phyloP scores from a whole-genome alignment of 192 early-diverging fungal genomes.

The Entomortierella beljakovae region DNA sequence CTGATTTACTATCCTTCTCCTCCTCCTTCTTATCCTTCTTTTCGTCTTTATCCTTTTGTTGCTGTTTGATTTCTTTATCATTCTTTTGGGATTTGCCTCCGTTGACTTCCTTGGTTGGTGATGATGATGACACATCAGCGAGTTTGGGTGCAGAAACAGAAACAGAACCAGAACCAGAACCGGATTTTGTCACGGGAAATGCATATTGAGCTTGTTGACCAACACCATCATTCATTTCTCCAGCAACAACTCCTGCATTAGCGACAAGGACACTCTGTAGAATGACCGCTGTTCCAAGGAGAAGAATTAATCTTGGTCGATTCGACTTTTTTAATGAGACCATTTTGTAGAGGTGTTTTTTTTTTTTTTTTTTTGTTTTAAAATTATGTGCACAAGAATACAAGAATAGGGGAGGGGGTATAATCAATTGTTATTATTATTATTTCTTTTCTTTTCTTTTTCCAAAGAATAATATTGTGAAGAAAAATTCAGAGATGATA shows the following conservation, averaged over 20 bases:
- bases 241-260: not conserved
- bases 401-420: no score
- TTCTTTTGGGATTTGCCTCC: not conserved
- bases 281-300: slow-evolving; percentile 1
- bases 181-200: not conserved
- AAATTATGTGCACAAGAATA: no score
- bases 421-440: no score
- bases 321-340: slow-evolving; percentile 1
- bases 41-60: not conserved
- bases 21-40: slow-evolving; percentile 1
- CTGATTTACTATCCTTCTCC: no score
- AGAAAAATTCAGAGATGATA: no score
- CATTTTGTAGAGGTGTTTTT: no score
- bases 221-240: not conserved
- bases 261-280: not conserved
- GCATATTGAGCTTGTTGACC: not conserved
- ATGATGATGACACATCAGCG: not conserved
- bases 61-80: not conserved
- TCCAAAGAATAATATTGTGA: no score
- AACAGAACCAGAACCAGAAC: no score
- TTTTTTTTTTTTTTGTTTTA: no score
- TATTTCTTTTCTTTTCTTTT: no score
- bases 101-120: not conserved
- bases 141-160: not conserved
- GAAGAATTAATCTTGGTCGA: slow-evolving; percentile 4